Percentiles rank a stretch among this genome's conserved stretches.
Conservation (phyloP, 495 filamentous ascomycete genomes). For the Lophiotrema nucula region DNA sequence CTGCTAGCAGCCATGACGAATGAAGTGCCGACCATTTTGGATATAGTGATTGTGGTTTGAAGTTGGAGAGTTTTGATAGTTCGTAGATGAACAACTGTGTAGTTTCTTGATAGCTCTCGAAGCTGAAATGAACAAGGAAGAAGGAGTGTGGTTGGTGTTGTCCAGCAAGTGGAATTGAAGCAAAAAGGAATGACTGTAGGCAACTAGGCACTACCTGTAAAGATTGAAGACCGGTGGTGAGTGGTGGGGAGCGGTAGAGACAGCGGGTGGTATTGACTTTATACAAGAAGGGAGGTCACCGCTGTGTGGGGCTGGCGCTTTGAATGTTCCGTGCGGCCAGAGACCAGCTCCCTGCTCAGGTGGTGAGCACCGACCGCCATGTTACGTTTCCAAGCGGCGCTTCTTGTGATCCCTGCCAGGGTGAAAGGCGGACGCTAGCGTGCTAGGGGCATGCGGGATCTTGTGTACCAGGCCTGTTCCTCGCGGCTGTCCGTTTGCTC, state of each 20-base stretch:
- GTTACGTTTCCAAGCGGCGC: slow-evolving; percentile 5
- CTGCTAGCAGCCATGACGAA: slow-evolving; percentile 35
- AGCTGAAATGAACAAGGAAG: neutral
- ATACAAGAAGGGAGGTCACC: neutral
- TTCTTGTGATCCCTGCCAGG: slow-evolving; percentile 10
- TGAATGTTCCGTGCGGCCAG: neutral
- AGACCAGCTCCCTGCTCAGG: neutral
- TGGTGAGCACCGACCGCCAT: neutral
- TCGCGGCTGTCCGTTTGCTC: slow-evolving; percentile 19
- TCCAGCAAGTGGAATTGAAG: slow-evolving; percentile 4
- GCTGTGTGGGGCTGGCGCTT: neutral
- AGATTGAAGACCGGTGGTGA: neutral
- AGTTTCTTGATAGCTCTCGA: too few relatives aligned
- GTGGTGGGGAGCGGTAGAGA: neutral
- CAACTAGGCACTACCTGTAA: slow-evolving; percentile 2
- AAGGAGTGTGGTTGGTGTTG: slow-evolving; percentile 20
- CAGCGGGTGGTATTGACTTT: neutral
- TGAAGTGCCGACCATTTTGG: slow-evolving; percentile 28
- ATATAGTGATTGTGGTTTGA: neutral
- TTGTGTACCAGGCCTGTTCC: slow-evolving; percentile 1
- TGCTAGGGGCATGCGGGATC: slow-evolving; percentile 10
- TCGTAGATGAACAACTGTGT: too few relatives aligned
- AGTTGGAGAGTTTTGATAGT: too few relatives aligned
- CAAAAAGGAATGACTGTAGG: slow-evolving; percentile 15
- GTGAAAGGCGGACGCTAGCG: slow-evolving; percentile 21